Percentiles rank a stretch among this genome's conserved stretches.
phyloP scores from a whole-genome alignment of 2,329 filamentous ascomycete species.

The Phialemoniopsis sp. region DNA sequence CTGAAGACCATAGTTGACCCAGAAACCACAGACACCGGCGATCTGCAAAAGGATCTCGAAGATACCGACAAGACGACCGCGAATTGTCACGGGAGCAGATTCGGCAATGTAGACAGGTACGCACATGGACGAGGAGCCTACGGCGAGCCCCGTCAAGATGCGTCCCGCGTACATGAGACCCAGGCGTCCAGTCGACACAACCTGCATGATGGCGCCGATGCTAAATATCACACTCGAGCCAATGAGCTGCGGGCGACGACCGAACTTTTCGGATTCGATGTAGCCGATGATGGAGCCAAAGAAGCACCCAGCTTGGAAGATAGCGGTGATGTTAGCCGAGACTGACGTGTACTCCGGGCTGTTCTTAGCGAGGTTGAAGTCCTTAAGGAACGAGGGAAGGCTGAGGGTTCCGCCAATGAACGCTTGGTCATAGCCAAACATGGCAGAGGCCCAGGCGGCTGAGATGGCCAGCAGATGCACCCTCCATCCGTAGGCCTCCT shows the following conservation, averaged over 20 bases:
- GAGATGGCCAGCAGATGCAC: too few species aligned
- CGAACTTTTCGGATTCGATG: conserved; percentile 42
- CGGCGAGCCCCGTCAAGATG: conserved; percentile 47
- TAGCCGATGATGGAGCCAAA: conserved; percentile 43
- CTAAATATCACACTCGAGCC: conserved; percentile 42
- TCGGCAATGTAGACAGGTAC: conserved; percentile 49
- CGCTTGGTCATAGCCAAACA: conserved; percentile 31
- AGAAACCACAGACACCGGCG: conserved; percentile 48
- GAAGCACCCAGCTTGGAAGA: conserved; percentile 51
- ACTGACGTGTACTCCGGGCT: conserved; percentile 36
- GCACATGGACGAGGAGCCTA: conserved; percentile 47
- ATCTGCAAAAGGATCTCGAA: conserved; percentile 40
- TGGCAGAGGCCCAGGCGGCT: too few species aligned
- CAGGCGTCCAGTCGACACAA: conserved; percentile 47
- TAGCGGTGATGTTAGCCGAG: conserved; percentile 43
- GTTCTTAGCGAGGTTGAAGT: conserved; percentile 37
- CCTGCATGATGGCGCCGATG: conserved; percentile 42
- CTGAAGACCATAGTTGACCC: conserved; percentile 49
- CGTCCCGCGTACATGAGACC: conserved; percentile 46
- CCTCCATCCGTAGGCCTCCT: too few species aligned
- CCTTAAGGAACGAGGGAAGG: conserved; percentile 41
- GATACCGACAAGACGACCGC: conserved; percentile 48
- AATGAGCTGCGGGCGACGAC: conserved; percentile 43
- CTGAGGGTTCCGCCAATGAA: conserved; percentile 35
- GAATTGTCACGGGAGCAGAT: conserved; percentile 41